phyloP scores from a whole-genome alignment of 2,329 filamentous ascomycete genomes.

The Zasmidium cellare region DNA sequence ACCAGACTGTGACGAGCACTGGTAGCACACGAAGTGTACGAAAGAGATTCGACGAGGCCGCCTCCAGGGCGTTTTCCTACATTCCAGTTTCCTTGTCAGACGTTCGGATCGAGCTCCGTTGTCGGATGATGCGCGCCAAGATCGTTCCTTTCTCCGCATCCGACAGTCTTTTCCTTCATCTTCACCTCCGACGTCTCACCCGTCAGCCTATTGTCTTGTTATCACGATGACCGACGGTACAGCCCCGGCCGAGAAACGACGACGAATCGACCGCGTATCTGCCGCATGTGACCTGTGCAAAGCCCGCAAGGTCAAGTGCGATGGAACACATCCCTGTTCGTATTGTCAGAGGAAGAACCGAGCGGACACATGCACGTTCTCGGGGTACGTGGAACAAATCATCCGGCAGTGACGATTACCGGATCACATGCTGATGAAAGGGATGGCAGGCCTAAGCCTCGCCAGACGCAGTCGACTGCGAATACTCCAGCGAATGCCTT shows the following conservation, averaged over 20 bases:
- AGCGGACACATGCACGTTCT: constrained; percentile 43
- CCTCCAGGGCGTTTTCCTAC: too few relatives aligned
- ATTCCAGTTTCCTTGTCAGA: not conserved
- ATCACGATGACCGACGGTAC: not conserved
- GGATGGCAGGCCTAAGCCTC: constrained; percentile 33
- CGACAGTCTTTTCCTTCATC: not conserved
- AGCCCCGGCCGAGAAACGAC: constrained; percentile 17
- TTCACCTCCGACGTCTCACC: not conserved
- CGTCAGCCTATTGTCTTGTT: not conserved
- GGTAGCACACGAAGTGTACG: not conserved
- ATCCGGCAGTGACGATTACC: too few relatives aligned
- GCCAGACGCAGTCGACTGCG: constrained; percentile 29
- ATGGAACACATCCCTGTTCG: constrained; percentile 52
- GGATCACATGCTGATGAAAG: too few relatives aligned
- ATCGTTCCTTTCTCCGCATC: not conserved
- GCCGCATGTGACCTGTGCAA: constrained; percentile 49
- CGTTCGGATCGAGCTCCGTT: too few relatives aligned
- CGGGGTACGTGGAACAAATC: constrained; percentile 27
- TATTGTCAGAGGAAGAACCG: constrained; percentile 47
- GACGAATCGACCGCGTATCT: constrained; percentile 26
- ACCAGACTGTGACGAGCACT: not conserved
- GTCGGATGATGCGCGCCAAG: not conserved
- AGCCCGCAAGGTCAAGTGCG: constrained; percentile 53
- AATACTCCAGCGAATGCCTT: constrained; percentile 28
- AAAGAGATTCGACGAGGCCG: too few relatives aligned